These are phyloP conservation scores for Bipolaris sorokiniana DNA, from an alignment of 2,329 filamentous ascomycete species.

Conservation along the genomic window DNA sequence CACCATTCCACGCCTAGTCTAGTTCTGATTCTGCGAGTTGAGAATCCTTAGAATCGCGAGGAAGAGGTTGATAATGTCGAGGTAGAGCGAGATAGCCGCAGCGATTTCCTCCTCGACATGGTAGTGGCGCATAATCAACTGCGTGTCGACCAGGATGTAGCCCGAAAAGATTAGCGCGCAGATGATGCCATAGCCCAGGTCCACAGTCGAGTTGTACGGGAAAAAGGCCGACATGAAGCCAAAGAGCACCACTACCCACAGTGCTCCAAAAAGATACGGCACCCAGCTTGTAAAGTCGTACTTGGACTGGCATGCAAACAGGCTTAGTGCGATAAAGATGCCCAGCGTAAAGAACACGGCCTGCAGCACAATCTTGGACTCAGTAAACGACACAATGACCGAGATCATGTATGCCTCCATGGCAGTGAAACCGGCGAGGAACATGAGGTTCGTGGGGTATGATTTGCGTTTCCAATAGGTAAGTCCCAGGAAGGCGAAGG, in stretches of 20 bases:
- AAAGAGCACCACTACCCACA: conserved; percentile 91
- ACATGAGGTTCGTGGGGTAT: conserved; percentile 92
- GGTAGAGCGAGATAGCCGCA: conserved; percentile 90
- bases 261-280: conserved; percentile 87
- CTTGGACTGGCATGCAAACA: conserved; percentile 96
- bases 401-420: conserved; percentile 93
- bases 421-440: conserved; percentile 87
- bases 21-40: conserved; percentile 96
- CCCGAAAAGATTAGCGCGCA: conserved; percentile 88
- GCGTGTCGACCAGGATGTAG: conserved; percentile 96
- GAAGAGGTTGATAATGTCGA: conserved; percentile 97
- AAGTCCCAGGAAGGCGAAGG: conserved; percentile 46
- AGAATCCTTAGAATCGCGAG: conserved; percentile 92
- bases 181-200: conserved; percentile 84
- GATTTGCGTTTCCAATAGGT: conserved; percentile 59
- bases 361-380: conserved; percentile 82
- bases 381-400: conserved; percentile 90
- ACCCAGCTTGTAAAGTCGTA: conserved; percentile 99
- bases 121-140: conserved; percentile 92
- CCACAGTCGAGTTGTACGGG: conserved; percentile 78
- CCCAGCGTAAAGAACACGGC: conserved; percentile 82
- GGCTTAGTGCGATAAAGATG: conserved; percentile 67
- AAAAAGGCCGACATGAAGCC: conserved; percentile 93
- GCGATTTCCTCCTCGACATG: conserved; percentile 98
- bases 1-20: conserved; percentile 31